phyloP scores from a whole-genome alignment of 495 filamentous ascomycete genomes.

The Neurospora africana region DNA sequence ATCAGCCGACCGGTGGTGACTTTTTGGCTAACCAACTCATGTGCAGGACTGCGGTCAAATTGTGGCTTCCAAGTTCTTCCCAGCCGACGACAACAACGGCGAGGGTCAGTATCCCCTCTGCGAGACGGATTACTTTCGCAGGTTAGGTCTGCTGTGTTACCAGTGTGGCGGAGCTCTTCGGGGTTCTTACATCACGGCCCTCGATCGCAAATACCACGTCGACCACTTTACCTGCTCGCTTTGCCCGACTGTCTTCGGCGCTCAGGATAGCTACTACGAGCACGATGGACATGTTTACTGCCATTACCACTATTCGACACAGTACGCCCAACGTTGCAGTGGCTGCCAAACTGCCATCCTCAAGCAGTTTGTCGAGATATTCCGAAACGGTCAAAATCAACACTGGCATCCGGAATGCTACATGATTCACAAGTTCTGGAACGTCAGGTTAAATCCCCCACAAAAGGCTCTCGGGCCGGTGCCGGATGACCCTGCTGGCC shows the following conservation, averaged over 20 bases:
- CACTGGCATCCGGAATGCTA: slow-evolving; percentile 99
- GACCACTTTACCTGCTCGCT: slow-evolving; percentile 98
- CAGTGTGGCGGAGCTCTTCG: slow-evolving; percentile 88
- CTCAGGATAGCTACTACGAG: slow-evolving; percentile 97
- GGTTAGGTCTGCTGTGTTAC: slow-evolving; percentile 81
- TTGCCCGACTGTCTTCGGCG: slow-evolving; percentile 94
- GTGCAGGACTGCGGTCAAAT: slow-evolving; percentile 87
- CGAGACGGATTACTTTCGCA: slow-evolving; percentile 95
- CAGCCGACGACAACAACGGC: slow-evolving; percentile 78
- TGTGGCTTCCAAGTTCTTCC: slow-evolving; percentile 98
- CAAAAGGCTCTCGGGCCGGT: slow-evolving; percentile 37
- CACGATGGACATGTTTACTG: slow-evolving; percentile 95
- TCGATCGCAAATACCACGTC: slow-evolving; percentile 97
- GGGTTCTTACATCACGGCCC: slow-evolving; percentile 94
- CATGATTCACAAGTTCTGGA: slow-evolving; percentile 99
- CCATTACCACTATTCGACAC: slow-evolving; percentile 97
- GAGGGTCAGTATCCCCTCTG: slow-evolving; percentile 88
- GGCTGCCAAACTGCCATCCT: slow-evolving; percentile 97
- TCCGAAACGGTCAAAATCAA: slow-evolving; percentile 92
- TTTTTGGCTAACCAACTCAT: slow-evolving; percentile 7
- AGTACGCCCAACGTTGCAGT: slow-evolving; percentile 91
- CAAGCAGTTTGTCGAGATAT: slow-evolving; percentile 99
- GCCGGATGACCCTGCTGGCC: slow-evolving; percentile 62
- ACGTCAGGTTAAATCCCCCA: slow-evolving; percentile 62
- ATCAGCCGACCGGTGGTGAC: slow-evolving; percentile 2